These are phyloP conservation scores for Rhizopogon vesiculosus DNA, from an alignment of 768 basidiomycete species.

Conservation along the genomic window DNA sequence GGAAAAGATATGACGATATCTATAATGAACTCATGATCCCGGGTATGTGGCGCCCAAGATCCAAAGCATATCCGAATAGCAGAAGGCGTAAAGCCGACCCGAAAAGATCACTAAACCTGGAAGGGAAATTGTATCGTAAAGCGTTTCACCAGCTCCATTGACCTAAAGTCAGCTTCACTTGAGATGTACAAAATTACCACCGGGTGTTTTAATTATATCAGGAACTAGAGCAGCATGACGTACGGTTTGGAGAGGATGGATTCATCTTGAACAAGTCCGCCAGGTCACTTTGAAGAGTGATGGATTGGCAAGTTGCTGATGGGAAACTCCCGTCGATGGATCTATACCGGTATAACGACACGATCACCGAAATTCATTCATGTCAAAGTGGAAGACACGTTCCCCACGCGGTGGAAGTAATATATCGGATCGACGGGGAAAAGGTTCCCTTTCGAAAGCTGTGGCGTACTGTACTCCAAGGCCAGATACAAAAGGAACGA, in stretches of 20 bases:
- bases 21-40: background rate
- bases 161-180: background rate
- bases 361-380: background rate
- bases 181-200: background rate
- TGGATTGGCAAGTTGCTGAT: background rate
- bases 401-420: background rate
- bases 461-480: background rate
- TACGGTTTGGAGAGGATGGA: background rate
- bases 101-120: background rate
- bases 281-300: background rate
- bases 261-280: background rate
- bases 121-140: background rate
- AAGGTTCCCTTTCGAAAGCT: background rate
- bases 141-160: background rate
- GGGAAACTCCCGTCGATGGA: background rate
- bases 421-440: background rate
- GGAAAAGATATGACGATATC: background rate
- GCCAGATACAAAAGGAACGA: background rate
- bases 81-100: background rate
- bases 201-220: background rate
- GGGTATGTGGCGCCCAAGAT: background rate
- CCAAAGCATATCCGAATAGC: background rate
- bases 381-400: background rate
- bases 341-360: background rate
- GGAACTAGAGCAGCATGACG: background rate